Conservation (phyloP, 768 basidiomycete genomes). For the Pholiota molesta region DNA sequence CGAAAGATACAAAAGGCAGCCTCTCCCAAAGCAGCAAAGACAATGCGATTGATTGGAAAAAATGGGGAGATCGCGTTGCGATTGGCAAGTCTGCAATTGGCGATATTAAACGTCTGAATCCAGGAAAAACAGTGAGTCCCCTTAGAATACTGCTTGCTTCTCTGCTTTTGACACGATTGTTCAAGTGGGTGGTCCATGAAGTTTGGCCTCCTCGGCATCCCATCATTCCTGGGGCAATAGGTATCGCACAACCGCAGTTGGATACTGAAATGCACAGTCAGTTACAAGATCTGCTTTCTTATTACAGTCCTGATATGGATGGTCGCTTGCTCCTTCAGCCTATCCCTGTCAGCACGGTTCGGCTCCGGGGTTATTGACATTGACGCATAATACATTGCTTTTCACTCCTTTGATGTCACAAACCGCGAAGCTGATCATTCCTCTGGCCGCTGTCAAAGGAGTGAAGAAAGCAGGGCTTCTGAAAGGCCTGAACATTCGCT, state of each 20-base stretch:
- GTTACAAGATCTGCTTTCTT: slow-evolving; percentile 11
- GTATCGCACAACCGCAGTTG: slow-evolving; percentile 23
- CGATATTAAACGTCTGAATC: slow-evolving; percentile 44
- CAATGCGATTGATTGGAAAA: slow-evolving; percentile 51
- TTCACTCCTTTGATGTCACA: slow-evolving; percentile 58
- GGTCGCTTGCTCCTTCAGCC: slow-evolving; percentile 35
- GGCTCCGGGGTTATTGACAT: slow-evolving; percentile 59
- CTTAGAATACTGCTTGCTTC: background rate
- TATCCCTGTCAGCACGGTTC: slow-evolving; percentile 62
- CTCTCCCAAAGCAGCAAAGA: slow-evolving; percentile 8
- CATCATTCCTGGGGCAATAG: slow-evolving; percentile 19
- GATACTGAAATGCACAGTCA: slow-evolving; percentile 37
- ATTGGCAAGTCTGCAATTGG: slow-evolving; percentile 46
- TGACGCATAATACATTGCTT: slow-evolving; percentile 49
- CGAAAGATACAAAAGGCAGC: background rate
- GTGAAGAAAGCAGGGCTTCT: slow-evolving; percentile 60
- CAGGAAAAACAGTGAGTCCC: slow-evolving; percentile 35
- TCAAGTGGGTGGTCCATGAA: slow-evolving; percentile 23
- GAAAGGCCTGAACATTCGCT: slow-evolving; percentile 54
- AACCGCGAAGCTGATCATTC: slow-evolving; percentile 47
- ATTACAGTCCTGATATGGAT: background rate
- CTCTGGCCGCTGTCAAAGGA: slow-evolving; percentile 48
- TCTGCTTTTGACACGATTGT: background rate
- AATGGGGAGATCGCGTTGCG: slow-evolving; percentile 53
- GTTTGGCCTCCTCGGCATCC: slow-evolving; percentile 25